These are phyloP conservation scores for Venturia carpophila DNA, from an alignment of 2,329 filamentous ascomycete genomes.

Conservation along the genomic window DNA sequence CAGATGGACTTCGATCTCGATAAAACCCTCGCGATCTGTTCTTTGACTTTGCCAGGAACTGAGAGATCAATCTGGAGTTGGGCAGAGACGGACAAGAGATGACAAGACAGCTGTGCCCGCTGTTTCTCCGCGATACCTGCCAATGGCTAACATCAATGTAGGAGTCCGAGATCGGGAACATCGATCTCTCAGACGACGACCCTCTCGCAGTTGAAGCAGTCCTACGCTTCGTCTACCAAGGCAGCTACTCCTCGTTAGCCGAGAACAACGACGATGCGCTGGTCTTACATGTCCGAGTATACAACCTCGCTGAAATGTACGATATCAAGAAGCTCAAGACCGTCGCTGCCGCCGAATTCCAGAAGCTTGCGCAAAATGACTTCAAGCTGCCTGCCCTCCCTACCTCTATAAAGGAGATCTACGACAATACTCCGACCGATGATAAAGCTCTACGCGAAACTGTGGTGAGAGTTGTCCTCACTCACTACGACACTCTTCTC, in stretches of 20 bases:
- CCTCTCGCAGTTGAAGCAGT: not conserved
- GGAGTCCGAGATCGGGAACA: conserved; percentile 1
- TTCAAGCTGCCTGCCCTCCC: not conserved
- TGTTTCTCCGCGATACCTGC: not conserved
- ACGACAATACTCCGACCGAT: not conserved
- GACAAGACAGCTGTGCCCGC: too few relatives aligned
- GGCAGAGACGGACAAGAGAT: too few relatives aligned
- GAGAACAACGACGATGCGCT: not conserved
- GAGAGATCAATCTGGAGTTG: too few relatives aligned
- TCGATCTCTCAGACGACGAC: conserved; percentile 11
- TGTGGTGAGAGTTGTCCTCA: not conserved
- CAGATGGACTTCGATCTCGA: too few relatives aligned
- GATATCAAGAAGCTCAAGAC: not conserved
- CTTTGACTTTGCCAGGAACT: too few relatives aligned
- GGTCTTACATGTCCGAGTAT: not conserved
- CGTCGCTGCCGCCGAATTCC: not conserved
- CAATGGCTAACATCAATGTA: not conserved
- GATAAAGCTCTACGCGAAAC: not conserved
- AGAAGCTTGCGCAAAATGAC: not conserved
- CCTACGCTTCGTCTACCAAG: not conserved
- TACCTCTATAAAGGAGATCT: not conserved
- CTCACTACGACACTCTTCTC: not conserved
- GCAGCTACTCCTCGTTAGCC: not conserved
- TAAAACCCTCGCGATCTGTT: not conserved
- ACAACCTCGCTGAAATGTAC: conserved; percentile 1